Base-by-base conservation (phyloP, 2,329 filamentous ascomycete species). In the Calonectria leucothoes region DNA sequence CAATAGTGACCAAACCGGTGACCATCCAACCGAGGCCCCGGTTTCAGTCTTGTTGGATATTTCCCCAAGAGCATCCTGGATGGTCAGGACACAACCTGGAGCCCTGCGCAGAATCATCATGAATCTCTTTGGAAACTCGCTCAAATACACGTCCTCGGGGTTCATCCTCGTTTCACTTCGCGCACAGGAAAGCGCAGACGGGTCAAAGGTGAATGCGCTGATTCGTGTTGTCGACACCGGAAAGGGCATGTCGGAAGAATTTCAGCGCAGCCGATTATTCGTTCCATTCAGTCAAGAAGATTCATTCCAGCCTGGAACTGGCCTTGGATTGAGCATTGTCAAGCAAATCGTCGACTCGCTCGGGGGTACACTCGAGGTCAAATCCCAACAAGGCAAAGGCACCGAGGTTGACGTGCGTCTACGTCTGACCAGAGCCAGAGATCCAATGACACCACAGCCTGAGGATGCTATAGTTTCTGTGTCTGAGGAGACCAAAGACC, bases 241-340 rank as follows among this genome's bases (percentile, higher is more conserved):
- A 1, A 89, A 90, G 74, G 92, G 92, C 10, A 94, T 94, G 74
- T 90, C 89, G 0, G 86, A 89, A 42, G 89, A 92, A 27, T 94
- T 91, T 75, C 84, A 93, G 67, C 87, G 89, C n/a, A 89, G 89
- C 17, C 87, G 89, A n/a, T 82, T 93, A 0, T 94, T 91, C 76
- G 89, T 89, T 0, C 91, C 91, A 0, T 93, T 93, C 73, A 84
- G 87, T 0, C 92, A 94, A 75, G 92, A 94, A 77, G 89, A 93
- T 71, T 85, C 87, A 0, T 83, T 94, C 23, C 88, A 90, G 3
- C 88, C 88, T 6, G 92, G 92, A 0, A 91, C 90, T 0, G 92
- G 92, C 0, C 83, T 94, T 0, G 92, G 92, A 0, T 82, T 94
- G 55, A 91, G 89, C 20, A 92, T 94, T 20, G 92, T 94, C 27